Evolutionary conservation across 176 grass and related monocot species (phyloP).

Genomic region (maize (Zea mays)): DNA sequence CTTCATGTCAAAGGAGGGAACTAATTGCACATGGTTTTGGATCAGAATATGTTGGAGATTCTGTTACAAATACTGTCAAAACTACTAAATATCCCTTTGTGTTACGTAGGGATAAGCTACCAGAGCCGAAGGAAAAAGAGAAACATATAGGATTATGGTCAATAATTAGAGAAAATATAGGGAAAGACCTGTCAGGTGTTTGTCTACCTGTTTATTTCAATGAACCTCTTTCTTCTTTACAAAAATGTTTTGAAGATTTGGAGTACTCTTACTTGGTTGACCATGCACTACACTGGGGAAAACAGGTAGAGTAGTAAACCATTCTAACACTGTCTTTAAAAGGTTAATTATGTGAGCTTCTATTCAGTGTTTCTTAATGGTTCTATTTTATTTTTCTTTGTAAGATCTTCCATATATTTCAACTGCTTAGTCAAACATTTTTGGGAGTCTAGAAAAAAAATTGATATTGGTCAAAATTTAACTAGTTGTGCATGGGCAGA

Average conservation of each 20-base stretch:
- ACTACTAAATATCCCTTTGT: constrained; percentile 60
- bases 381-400: neutral
- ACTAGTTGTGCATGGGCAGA: neutral
- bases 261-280: constrained; percentile 93
- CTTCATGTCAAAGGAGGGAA: constrained; percentile 75
- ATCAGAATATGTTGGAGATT: constrained; percentile 44
- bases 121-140: constrained; percentile 91
- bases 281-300: constrained; percentile 71
- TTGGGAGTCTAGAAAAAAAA: neutral
- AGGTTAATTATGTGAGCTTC: neutral
- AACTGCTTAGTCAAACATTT: constrained; percentile 14
- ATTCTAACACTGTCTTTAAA: neutral
- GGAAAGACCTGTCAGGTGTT: constrained; percentile 94
- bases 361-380: neutral
- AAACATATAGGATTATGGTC: constrained; percentile 94
- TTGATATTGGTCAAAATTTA: neutral
- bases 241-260: constrained; percentile 99
- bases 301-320: constrained; percentile 58
- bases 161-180: constrained; percentile 99
- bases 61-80: constrained; percentile 41
- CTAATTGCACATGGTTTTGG: constrained; percentile 52
- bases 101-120: constrained; percentile 72
- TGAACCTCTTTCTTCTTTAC: constrained; percentile 87
- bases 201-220: constrained; percentile 99
- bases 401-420: constrained; percentile 11